phyloP scores from a whole-genome alignment of 768 basidiomycete genomes.

The Fomitopsis pulvina region DNA sequence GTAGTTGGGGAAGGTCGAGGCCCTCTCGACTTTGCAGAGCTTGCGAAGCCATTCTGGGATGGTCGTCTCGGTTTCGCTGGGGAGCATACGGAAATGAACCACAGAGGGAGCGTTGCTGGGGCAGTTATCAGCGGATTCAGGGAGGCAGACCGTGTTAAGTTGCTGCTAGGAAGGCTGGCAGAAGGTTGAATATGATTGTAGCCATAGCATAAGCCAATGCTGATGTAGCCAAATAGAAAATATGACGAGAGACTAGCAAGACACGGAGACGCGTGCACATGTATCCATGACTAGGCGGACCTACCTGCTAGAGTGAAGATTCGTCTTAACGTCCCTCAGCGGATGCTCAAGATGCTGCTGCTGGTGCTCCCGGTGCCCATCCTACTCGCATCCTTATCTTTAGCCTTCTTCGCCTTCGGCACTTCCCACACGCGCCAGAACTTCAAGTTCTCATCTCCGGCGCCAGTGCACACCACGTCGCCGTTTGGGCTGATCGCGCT shows the following conservation, averaged over 20 bases:
- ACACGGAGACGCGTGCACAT: neutral
- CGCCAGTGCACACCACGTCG: constrained; percentile 86
- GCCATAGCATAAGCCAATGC: neutral
- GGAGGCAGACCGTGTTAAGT: neutral
- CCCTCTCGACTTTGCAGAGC: neutral
- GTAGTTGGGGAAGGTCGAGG: neutral
- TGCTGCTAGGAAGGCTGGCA: neutral
- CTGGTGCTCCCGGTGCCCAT: constrained; percentile 17
- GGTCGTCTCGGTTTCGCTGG: neutral
- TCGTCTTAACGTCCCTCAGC: constrained; percentile 1
- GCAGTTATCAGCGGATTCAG: neutral
- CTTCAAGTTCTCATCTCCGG: constrained; percentile 94
- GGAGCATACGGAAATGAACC: neutral
- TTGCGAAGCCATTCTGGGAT: neutral
- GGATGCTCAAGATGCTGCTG: constrained; percentile 20
- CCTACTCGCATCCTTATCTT: constrained; percentile 31
- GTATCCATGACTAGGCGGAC: neutral
- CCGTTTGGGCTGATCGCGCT: constrained; percentile 84
- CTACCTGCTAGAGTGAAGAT: neutral
- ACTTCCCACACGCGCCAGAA: constrained; percentile 89
- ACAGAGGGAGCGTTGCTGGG: neutral
- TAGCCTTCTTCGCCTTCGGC: constrained; percentile 47
- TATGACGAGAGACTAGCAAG: neutral
- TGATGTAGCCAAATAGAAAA: neutral
- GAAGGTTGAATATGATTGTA: neutral